Evolutionary conservation across 2,329 filamentous ascomycete species (phyloP).

Genomic region (Rhynchosporium agropyri): DNA sequence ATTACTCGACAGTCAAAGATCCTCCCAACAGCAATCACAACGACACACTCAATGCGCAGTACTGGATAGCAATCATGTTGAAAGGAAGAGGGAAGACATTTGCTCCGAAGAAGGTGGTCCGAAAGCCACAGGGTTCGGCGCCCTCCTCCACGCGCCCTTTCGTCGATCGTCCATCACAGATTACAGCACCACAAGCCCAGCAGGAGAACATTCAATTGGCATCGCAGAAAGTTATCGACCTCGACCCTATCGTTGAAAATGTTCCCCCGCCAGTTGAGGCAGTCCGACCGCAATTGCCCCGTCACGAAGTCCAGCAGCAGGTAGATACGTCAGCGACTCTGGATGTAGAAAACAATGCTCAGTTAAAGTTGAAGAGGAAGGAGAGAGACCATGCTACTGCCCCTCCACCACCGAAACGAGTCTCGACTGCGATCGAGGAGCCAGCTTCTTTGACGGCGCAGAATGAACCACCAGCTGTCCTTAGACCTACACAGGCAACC

Average conservation of each 20-base stretch:
- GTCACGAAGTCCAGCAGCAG: conserved; percentile 12
- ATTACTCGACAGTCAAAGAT: neutral
- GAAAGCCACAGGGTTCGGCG: conserved; percentile 49
- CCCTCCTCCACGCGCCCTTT: conserved; percentile 46
- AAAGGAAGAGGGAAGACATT: conserved; percentile 64
- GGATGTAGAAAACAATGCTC: conserved; percentile 3
- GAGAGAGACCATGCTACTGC: conserved; percentile 19
- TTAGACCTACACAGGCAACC: neutral
- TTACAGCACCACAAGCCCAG: conserved; percentile 34
- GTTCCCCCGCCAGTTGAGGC: conserved; percentile 7
- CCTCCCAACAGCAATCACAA: neutral
- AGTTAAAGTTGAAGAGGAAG: conserved; percentile 27
- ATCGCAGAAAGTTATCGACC: conserved; percentile 8
- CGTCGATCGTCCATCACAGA: conserved; percentile 44
- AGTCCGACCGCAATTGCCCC: conserved; percentile 40
- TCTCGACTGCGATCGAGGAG: conserved; percentile 7
- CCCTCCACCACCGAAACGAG: conserved; percentile 27
- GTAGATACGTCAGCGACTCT: conserved; percentile 7
- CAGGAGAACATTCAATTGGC: conserved; percentile 13
- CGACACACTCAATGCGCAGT: conserved; percentile 14
- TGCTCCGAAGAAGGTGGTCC: conserved; percentile 61
- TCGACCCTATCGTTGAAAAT: neutral
- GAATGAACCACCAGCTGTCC: neutral
- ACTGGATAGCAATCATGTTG: conserved; percentile 31
- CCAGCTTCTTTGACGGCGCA: neutral